Percentiles rank a stretch among this genome's conserved stretches.
phyloP scores from a whole-genome alignment of 2,329 filamentous ascomycete genomes.

The Sarocladium kiliense region DNA sequence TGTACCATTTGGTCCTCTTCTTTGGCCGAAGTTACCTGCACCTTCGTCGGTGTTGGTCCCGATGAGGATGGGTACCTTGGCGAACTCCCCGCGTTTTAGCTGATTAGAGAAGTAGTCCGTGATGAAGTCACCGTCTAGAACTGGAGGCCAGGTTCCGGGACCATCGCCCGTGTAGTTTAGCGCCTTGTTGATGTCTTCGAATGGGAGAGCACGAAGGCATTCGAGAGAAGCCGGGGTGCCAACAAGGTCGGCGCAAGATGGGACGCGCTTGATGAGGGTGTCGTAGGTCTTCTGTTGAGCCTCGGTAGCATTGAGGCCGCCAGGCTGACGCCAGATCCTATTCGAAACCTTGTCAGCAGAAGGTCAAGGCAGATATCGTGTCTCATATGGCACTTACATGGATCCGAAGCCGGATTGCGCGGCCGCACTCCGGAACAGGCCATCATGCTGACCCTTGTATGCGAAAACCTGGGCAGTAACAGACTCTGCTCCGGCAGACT shows the following conservation, averaged over 20 bases:
- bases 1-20: slow-evolving; percentile 12
- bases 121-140: slow-evolving; percentile 44
- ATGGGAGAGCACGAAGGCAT: slow-evolving; percentile 29
- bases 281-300: slow-evolving; percentile 19
- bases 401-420: slow-evolving; percentile 38
- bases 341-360: neutral
- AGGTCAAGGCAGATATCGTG: neutral
- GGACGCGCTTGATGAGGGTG: slow-evolving; percentile 17
- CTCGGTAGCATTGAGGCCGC: slow-evolving; percentile 18
- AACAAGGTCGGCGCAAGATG: slow-evolving; percentile 23
- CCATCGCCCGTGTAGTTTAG: slow-evolving; percentile 17
- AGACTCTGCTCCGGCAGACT: slow-evolving; percentile 44
- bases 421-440: slow-evolving; percentile 48
- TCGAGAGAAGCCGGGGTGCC: slow-evolving; percentile 25
- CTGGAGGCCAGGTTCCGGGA: slow-evolving; percentile 33
- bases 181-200: slow-evolving; percentile 27
- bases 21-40: slow-evolving; percentile 17
- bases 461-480: slow-evolving; percentile 42
- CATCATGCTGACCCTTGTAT: slow-evolving; percentile 50
- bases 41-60: slow-evolving; percentile 47
- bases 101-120: slow-evolving; percentile 40
- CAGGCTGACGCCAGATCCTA: slow-evolving; percentile 16
- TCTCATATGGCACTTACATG: neutral
- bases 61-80: slow-evolving; percentile 38
- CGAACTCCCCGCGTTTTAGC: slow-evolving; percentile 35